Conservation (phyloP, 208 protist genomes). For the Trypanosoma rangeli region DNA sequence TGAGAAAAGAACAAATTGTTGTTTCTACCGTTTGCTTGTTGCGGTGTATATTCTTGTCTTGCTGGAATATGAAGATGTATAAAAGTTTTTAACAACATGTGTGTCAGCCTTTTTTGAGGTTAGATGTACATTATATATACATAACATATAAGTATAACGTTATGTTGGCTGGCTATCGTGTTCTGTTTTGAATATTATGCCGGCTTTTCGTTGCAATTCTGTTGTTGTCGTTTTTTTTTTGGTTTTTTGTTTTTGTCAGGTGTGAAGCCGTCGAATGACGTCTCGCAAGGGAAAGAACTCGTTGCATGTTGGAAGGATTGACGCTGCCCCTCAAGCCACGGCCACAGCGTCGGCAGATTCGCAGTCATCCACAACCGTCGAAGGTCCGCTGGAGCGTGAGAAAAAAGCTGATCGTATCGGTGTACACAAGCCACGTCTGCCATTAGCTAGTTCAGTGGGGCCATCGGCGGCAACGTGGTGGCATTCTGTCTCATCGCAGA, state of each 20-base stretch:
- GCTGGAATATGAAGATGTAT: neutral
- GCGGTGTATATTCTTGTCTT: neutral
- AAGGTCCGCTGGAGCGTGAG: neutral
- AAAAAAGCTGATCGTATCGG: neutral
- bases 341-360: neutral
- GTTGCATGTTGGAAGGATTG: neutral
- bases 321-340: neutral
- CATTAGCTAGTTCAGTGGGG: neutral
- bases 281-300: neutral
- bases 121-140: neutral
- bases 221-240: neutral
- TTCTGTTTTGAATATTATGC: neutral
- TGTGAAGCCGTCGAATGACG: neutral
- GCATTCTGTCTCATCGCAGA: neutral
- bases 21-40: neutral
- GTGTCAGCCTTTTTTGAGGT: neutral
- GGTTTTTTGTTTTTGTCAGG: neutral
- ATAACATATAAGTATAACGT: neutral
- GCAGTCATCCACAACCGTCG: neutral
- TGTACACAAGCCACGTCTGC: neutral
- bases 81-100: neutral
- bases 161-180: neutral
- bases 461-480: neutral
- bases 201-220: neutral
- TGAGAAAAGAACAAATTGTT: neutral